Evolutionary conservation across 768 basidiomycete species (phyloP), one percentile per base, ranked within the genome.

Genomic region (Tulasnella sp.): DNA sequence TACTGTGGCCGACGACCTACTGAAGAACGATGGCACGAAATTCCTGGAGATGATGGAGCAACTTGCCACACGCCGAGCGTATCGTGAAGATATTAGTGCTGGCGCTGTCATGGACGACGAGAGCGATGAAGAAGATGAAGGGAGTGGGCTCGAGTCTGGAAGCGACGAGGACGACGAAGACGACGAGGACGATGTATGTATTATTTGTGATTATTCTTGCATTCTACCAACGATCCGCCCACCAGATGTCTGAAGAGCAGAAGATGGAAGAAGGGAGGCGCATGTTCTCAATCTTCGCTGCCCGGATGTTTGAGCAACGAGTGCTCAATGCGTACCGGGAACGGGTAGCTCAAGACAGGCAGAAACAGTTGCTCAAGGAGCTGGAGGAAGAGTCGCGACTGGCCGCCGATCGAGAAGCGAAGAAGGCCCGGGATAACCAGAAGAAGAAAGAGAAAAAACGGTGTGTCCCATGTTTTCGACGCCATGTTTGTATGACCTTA

Each of bases 21-120:
- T 99, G 64, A 96, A 96, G 76, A 98, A 98, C 65, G 93, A 99
- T 65, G 94, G 94, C 2, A 89, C 92, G 66, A 97, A 96, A 74
- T 99, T 99, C 73, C 73, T 99, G 64, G 96, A 99, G 74, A 99
- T 99, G 96, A 99, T 99, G 96, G 96, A 98, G 69, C 91, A 94
- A 70, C 78, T 99, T 17, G 93, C 94, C 0, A 91, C 96, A 66
- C 79, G 90, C 49, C 79, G 94, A 42, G 89, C 94, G 79, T 84
- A 87, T 63, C 79, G 93, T 3, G 93, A 97, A 66, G 86, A 92
- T 63, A 75, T 77, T 66, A 74, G 71, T 0, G 72, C 76, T 73
- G 31, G 77, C 74, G 62, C 50, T 15, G 75, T 78, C 0, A 81
- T 79, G 34, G 78, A 77, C 0, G 83, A 80, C 25, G 77, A 77